A percentile compares a stretch with the other conserved stretches of the same genome.
These are phyloP conservation scores for Polytrichum commune DNA, from an alignment of 225 moss, liverwort and hornwort species.

Conservation along the genomic window DNA sequence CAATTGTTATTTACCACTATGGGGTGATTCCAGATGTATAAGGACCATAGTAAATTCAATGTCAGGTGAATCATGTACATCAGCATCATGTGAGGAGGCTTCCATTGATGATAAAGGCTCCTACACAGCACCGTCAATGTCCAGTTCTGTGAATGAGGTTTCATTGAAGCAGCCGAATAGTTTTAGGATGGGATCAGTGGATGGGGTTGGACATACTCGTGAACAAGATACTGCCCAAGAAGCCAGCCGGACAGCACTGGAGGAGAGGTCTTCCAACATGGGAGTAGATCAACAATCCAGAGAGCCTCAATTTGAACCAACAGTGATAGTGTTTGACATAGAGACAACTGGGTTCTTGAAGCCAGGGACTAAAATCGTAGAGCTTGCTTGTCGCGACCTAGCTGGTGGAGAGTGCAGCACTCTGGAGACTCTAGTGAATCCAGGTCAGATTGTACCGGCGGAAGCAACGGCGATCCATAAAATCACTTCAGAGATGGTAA, in stretches of 20 bases:
- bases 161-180: conserved; percentile 18
- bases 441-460: conserved; percentile 56
- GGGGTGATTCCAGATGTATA: conserved; percentile 29
- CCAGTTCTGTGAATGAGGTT: conserved; percentile 27
- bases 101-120: conserved; percentile 24
- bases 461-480: conserved; percentile 63
- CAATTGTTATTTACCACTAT: conserved; percentile 21
- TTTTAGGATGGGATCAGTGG: conserved; percentile 13
- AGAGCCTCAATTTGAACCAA: conserved; percentile 37
- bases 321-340: conserved; percentile 91
- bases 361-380: conserved; percentile 68
- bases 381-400: conserved; percentile 94
- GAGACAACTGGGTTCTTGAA: conserved; percentile 93
- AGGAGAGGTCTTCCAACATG: conserved; percentile 12
- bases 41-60: conserved; percentile 24
- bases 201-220: conserved; percentile 21
- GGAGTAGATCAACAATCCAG: conserved; percentile 13
- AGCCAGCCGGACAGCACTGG: conserved; percentile 12
- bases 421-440: conserved; percentile 87
- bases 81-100: conserved; percentile 28
- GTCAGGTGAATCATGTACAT: conserved; percentile 19
- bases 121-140: conserved; percentile 12
- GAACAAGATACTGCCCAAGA: conserved; percentile 18
- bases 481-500: conserved; percentile 92
- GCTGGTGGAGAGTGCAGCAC: conserved; percentile 89